A percentile compares a stretch with the other conserved stretches of the same genome.
Conservation (phyloP, 352 stramenopile genomes). For the Phytophthora multivora region DNA sequence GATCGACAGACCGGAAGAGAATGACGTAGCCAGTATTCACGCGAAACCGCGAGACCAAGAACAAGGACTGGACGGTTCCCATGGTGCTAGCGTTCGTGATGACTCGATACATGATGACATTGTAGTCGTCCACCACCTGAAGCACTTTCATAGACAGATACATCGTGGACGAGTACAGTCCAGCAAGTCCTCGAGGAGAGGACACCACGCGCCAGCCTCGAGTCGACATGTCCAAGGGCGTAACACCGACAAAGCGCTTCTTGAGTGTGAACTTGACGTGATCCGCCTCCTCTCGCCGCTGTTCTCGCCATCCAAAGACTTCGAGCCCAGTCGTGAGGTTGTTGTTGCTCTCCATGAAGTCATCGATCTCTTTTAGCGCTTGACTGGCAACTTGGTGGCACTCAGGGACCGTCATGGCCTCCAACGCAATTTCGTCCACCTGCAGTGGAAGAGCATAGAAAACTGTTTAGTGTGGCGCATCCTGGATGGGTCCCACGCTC, state of each 20-base stretch:
- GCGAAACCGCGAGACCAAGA: constrained; percentile 47
- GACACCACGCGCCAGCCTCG: constrained; percentile 49
- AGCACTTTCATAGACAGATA: constrained; percentile 43
- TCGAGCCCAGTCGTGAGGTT: constrained; percentile 50
- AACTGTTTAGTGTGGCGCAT: constrained; percentile 8
- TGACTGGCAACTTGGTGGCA: constrained; percentile 45
- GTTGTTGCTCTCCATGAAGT: constrained; percentile 48
- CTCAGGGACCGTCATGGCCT: constrained; percentile 40
- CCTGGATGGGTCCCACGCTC: constrained; percentile 10
- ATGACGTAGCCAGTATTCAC: constrained; percentile 44
- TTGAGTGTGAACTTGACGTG: constrained; percentile 62
- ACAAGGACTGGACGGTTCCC: constrained; percentile 50
- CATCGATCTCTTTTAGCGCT: constrained; percentile 46
- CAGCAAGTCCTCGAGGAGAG: constrained; percentile 24
- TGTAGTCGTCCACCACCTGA: constrained; percentile 65
- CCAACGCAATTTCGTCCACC: constrained; percentile 21
- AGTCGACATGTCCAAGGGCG: constrained; percentile 32
- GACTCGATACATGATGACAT: constrained; percentile 58
- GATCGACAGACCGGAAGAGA: constrained; percentile 52
- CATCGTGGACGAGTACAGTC: constrained; percentile 57
- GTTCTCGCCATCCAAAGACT: constrained; percentile 61
- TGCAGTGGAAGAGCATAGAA: constrained; percentile 4
- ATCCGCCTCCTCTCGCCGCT: constrained; percentile 38
- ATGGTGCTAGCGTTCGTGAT: constrained; percentile 34
- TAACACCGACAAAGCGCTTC: constrained; percentile 48